Evolutionary conservation across 83 land plant genomes (phyloP).

Genomic region (Diphasiastrum complanatum): DNA sequence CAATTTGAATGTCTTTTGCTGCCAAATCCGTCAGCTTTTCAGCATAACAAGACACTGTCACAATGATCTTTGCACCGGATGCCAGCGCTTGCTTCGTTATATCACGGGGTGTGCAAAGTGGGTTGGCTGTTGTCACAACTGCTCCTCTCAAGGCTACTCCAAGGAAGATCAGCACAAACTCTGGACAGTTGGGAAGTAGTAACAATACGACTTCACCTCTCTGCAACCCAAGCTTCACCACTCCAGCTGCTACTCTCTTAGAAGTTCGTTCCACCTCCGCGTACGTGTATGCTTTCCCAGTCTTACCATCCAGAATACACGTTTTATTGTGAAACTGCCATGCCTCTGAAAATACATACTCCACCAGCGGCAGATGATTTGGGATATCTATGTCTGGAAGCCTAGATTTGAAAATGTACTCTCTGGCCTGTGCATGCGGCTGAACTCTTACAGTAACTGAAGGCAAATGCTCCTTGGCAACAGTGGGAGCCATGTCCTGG

Average conservation of each 20-base stretch:
- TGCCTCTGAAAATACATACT: slow-evolving; percentile 22
- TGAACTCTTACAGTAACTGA: too few relatives aligned
- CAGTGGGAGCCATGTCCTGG: not conserved
- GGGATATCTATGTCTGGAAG: slow-evolving; percentile 60
- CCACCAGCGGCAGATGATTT: slow-evolving; percentile 52
- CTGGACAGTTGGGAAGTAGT: slow-evolving; percentile 9
- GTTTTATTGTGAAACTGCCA: not conserved
- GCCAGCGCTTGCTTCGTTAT: not conserved
- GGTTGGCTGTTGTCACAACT: slow-evolving; percentile 12
- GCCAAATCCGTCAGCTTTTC: slow-evolving; percentile 1
- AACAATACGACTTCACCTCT: slow-evolving; percentile 8
- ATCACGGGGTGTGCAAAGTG: slow-evolving; percentile 6
- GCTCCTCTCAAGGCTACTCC: not conserved
- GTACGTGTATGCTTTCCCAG: slow-evolving; percentile 1
- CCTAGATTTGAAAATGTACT: slow-evolving; percentile 50
- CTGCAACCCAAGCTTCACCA: not conserved
- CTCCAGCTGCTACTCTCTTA: not conserved
- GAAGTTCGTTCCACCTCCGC: not conserved
- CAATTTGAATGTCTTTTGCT: not conserved
- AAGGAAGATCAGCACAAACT: slow-evolving; percentile 5
- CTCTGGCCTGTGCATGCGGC: slow-evolving; percentile 22
- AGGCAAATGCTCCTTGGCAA: not conserved
- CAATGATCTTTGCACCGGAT: not conserved
- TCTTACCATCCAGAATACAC: slow-evolving; percentile 7
- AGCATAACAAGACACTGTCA: slow-evolving; percentile 1